Conservation (phyloP, 2,329 filamentous ascomycete species). For the Talaromyces atroroseus region DNA sequence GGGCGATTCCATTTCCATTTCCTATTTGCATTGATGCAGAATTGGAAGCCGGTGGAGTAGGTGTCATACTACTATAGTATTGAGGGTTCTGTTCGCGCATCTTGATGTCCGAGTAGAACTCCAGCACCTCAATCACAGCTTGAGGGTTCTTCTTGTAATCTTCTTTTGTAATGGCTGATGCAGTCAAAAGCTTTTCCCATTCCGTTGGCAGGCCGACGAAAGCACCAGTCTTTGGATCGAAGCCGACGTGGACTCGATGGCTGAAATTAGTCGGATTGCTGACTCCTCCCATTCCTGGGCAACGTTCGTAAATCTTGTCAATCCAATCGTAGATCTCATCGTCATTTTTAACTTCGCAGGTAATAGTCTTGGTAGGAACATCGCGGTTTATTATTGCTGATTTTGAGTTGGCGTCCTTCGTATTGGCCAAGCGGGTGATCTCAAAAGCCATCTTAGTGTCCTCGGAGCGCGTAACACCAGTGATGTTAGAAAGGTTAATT, state of each 20-base stretch:
- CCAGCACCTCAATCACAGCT: constrained; percentile 62
- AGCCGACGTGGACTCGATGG: constrained; percentile 94
- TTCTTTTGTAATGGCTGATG: constrained; percentile 95
- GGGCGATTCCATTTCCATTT: constrained; percentile 58
- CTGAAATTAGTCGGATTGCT: constrained; percentile 98
- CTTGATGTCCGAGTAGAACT: constrained; percentile 65
- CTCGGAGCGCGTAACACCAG: constrained; percentile 85
- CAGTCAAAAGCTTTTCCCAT: constrained; percentile 94
- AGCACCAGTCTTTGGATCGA: constrained; percentile 89
- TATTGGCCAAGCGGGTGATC: constrained; percentile 65
- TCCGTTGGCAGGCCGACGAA: constrained; percentile 92
- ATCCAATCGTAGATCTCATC: constrained; percentile 99
- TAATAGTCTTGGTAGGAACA: constrained; percentile 72
- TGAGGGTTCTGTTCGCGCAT: constrained; percentile 60
- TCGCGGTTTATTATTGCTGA: constrained; percentile 73
- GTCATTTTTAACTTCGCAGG: constrained; percentile 90
- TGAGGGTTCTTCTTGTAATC: constrained; percentile 97
- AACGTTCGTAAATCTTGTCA: constrained; percentile 93
- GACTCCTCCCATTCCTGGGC: constrained; percentile 94
- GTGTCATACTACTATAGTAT: constrained; percentile 54
- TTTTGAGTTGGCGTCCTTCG: constrained; percentile 58
- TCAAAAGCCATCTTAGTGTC: constrained; percentile 89
- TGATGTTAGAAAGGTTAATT: constrained; percentile 78
- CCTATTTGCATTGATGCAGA: constrained; percentile 40
- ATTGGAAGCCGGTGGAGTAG: constrained; percentile 56